phyloP scores from a whole-genome alignment of 2,329 filamentous ascomycete genomes.

The Aspergillus sp. region DNA sequence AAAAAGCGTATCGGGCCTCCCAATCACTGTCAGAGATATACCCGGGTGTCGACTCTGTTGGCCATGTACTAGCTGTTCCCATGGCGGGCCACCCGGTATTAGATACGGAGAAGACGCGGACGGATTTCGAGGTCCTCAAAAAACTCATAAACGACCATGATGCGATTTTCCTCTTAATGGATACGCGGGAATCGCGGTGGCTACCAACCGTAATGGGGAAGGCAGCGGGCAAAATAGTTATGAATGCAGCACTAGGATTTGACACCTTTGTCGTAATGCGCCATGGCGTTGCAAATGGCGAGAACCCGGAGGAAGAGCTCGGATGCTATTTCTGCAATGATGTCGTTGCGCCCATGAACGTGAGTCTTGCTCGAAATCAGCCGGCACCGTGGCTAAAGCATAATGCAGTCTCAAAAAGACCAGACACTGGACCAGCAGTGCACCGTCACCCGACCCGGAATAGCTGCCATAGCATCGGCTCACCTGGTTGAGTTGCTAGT shows the following conservation, averaged over 20 bases:
- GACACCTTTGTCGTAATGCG: constrained; percentile 98
- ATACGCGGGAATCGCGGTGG: constrained; percentile 92
- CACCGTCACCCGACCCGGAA: constrained; percentile 90
- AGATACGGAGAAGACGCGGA: constrained; percentile 67
- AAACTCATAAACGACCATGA: constrained; percentile 80
- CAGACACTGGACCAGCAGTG: constrained; percentile 97
- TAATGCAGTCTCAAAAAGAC: constrained; percentile 79
- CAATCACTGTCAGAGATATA: constrained; percentile 82
- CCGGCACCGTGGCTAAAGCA: constrained; percentile 17
- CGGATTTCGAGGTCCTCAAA: constrained; percentile 74
- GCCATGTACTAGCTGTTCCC: constrained; percentile 80
- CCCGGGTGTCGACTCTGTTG: constrained; percentile 79
- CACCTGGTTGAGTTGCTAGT: constrained; percentile 87
- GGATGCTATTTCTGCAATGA: constrained; percentile 99
- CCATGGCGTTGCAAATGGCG: constrained; percentile 68
- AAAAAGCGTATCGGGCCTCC: constrained; percentile 79
- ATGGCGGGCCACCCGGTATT: constrained; percentile 92
- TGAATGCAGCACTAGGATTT: constrained; percentile 95
- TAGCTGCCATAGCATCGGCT: constrained; percentile 88
- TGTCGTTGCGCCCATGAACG: constrained; percentile 89
- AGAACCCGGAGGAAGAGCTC: constrained; percentile 63
- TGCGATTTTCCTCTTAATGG: constrained; percentile 94
- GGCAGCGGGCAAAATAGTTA: constrained; percentile 85
- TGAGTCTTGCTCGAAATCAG: constrained; percentile 50
- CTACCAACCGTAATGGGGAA: constrained; percentile 96